Percentiles rank a stretch among this genome's conserved stretches.
Evolutionary conservation across 148 eudicot genomes (phyloP).

Genomic region (Rhododendron griersonianum): DNA sequence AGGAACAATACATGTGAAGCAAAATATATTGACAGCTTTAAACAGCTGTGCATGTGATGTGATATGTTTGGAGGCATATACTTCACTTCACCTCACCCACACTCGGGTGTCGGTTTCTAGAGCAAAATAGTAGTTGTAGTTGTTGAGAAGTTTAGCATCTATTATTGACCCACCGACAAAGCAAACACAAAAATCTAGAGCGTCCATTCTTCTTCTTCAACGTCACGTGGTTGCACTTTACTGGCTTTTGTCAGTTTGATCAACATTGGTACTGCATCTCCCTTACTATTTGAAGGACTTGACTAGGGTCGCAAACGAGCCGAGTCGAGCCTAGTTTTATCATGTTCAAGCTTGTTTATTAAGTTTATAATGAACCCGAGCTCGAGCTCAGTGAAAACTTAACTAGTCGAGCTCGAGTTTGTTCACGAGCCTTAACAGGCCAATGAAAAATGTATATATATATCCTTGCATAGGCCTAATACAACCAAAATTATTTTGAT

Average conservation of each 20-base stretch:
- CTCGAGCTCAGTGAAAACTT: no score
- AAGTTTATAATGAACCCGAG: no score
- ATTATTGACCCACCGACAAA: not conserved
- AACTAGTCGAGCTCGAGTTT: no score
- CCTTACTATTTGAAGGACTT: not conserved
- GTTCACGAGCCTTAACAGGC: no score
- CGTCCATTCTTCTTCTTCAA: not conserved
- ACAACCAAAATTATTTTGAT: no score
- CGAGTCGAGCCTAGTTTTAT: no score
- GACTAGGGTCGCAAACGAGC: no score
- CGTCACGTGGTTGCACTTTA: not conserved
- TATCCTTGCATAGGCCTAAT: no score
- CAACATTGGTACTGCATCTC: not conserved
- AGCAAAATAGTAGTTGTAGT: not conserved
- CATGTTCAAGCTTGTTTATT: no score
- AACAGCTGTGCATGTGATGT: constrained; percentile 3
- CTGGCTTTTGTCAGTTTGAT: not conserved
- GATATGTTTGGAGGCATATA: not conserved
- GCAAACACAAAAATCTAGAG: not conserved
- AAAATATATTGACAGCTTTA: not conserved
- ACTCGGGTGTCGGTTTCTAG: not conserved
- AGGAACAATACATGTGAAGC: not conserved
- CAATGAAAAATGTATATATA: no score
- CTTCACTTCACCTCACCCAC: not conserved
- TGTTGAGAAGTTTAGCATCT: not conserved